Percentiles rank a stretch among this genome's conserved stretches.
phyloP scores from a whole-genome alignment of 2,329 filamentous ascomycete genomes.

The Fusarium fracticaudum region DNA sequence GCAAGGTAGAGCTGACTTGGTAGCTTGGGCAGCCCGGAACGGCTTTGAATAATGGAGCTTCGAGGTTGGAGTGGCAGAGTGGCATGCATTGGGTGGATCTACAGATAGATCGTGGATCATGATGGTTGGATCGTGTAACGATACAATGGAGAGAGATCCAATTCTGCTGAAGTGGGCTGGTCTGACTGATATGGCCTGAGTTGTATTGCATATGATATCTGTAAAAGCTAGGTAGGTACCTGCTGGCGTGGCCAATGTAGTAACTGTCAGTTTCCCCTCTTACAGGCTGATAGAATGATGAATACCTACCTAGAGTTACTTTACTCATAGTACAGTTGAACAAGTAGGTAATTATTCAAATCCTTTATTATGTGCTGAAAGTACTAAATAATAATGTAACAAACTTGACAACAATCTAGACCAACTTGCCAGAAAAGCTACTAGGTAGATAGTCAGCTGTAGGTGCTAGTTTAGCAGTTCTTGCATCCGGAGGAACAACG shows the following conservation, averaged over 20 bases:
- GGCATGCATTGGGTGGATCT: constrained; percentile 16
- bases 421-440: not conserved
- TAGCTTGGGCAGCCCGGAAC: constrained; percentile 21
- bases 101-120: constrained; percentile 34
- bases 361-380: not conserved
- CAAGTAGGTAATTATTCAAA: not conserved
- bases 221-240: not conserved
- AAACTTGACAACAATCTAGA: not conserved
- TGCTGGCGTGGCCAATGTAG: not conserved
- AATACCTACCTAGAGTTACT: not conserved
- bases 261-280: not conserved
- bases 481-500: not conserved
- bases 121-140: constrained; percentile 31
- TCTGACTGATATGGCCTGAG: constrained; percentile 10
- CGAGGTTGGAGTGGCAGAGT: constrained; percentile 14
- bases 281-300: not conserved
- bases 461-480: not conserved
- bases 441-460: not conserved
- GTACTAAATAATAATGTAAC: not conserved
- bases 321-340: not conserved
- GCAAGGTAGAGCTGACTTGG: not conserved
- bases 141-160: constrained; percentile 26
- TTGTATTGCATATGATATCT: not conserved
- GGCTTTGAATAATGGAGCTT: constrained; percentile 13
- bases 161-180: constrained; percentile 1